These are phyloP conservation scores for Oryza meyeriana DNA, from an alignment of 176 grass and related monocot species.

Conservation along the genomic window DNA sequence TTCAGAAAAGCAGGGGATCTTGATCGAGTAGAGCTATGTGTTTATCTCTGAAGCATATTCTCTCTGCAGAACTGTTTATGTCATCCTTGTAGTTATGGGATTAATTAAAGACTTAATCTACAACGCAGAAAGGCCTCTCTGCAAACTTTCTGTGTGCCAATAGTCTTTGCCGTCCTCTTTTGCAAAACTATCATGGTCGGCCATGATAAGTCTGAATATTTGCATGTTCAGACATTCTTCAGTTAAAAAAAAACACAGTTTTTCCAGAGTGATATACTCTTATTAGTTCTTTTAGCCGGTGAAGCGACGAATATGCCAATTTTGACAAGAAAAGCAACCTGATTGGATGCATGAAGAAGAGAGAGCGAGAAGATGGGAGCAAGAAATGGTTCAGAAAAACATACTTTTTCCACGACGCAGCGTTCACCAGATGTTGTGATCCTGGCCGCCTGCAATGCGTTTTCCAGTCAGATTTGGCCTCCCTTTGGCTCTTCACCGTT, in stretches of 20 bases:
- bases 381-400: neutral
- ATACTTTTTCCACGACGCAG: neutral
- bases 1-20: neutral
- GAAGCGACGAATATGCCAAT: constrained; percentile 24
- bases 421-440: neutral
- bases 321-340: neutral
- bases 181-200: constrained; percentile 36
- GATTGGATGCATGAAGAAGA: neutral
- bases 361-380: neutral
- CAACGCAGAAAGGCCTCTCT: neutral
- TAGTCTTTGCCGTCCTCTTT: neutral
- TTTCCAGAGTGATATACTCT: neutral
- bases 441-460: constrained; percentile 33
- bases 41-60: constrained; percentile 10
- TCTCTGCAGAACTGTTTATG: neutral
- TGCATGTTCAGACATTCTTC: neutral
- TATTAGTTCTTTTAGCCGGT: neutral
- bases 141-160: neutral
- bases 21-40: neutral
- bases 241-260: neutral
- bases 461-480: constrained; percentile 38
- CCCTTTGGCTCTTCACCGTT: constrained; percentile 38
- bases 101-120: neutral
- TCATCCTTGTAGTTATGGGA: neutral
- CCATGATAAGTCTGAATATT: constrained; percentile 23